Evolutionary conservation across 768 basidiomycete species (phyloP), one percentile per base, ranked within the genome.

Genomic region (Lentinula edodes): DNA sequence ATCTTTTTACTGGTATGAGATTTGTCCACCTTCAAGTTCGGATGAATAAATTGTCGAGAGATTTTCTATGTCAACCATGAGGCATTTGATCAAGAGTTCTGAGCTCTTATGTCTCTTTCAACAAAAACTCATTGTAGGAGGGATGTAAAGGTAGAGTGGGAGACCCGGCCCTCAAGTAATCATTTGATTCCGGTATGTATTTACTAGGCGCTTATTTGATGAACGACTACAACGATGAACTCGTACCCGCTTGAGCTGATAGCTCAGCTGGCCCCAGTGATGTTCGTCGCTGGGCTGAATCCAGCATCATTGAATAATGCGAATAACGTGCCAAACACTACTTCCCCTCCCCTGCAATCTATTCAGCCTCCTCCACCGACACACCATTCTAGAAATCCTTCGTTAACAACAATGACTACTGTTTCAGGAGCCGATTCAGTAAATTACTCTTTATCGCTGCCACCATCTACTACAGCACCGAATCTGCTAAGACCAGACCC

Each of bases 281-380:
- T 98, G 91, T 96, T 97, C 70, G 90, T 95, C 18, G 93, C 93
- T 28, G 95, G 95, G 2, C 83, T 97, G 50, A 86, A 86, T 43
- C 63, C 67, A 6, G 72, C 69, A 23, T 9, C 38, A 6, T 34
- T 1, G 57, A 15, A 12, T 12, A 52, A 13, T 9, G 16, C 51
- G 28, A 52, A 13, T 7, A 28, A 13, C 20, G 7, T 16, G 10
- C 23, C 28, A 8, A 50, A 20, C 20, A 23, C 20, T 8, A 66
- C 20, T 43, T 57, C 13, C 63, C 68, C 23, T 23, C 60, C n/a
- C 12, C 39, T 59, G 9, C 13, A 66, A 0, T 63, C 68, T 13
- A 39, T 28, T 67, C 72, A 46, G 62, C 63, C 66, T 18, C 62
- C 64, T 3, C 60, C 55, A 15, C 61, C 70, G 48, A 56, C 70